Conservation (phyloP, 2,329 filamentous ascomycete species). For the Fusarium azukiicola region DNA sequence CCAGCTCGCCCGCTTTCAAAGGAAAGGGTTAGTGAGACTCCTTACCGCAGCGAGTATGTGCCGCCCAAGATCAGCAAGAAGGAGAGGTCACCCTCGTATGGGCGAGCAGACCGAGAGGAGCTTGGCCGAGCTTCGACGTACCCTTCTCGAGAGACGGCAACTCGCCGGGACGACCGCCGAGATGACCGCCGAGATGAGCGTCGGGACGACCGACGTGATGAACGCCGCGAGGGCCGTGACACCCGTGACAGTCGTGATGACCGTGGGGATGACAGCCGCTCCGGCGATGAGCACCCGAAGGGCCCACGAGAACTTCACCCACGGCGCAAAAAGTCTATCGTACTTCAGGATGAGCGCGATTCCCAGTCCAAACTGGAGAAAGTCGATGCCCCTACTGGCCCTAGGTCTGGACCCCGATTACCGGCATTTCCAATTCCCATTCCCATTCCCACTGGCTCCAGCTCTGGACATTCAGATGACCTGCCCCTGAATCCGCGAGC, state of each 20-base stretch:
- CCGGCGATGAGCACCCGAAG: constrained; percentile 64
- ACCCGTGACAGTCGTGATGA: constrained; percentile 54
- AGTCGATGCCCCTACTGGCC: constrained; percentile 42
- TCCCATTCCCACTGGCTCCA: constrained; percentile 48
- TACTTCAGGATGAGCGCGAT: constrained; percentile 61
- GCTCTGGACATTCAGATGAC: constrained; percentile 43
- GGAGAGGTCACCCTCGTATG: constrained; percentile 57
- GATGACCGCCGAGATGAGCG: constrained; percentile 34
- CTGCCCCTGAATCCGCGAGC: constrained; percentile 47
- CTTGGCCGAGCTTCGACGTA: constrained; percentile 37
- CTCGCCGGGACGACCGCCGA: constrained; percentile 34
- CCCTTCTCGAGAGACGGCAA: constrained; percentile 37
- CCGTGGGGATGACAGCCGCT: constrained; percentile 57
- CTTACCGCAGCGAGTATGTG: constrained; percentile 53
- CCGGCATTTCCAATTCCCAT: constrained; percentile 58
- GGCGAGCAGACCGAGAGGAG: constrained; percentile 50
- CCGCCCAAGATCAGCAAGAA: constrained; percentile 55
- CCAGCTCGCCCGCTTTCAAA: constrained; percentile 57
- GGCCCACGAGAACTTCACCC: constrained; percentile 53
- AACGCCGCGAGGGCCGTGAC: constrained; percentile 20
- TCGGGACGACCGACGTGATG: constrained; percentile 13
- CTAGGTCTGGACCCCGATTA: constrained; percentile 61
- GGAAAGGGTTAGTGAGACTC: constrained; percentile 53
- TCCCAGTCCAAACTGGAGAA: constrained; percentile 52
- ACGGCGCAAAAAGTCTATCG: constrained; percentile 60